Conservation (phyloP, 805 yeast genomes). For the Ogataea dorogensis region DNA sequence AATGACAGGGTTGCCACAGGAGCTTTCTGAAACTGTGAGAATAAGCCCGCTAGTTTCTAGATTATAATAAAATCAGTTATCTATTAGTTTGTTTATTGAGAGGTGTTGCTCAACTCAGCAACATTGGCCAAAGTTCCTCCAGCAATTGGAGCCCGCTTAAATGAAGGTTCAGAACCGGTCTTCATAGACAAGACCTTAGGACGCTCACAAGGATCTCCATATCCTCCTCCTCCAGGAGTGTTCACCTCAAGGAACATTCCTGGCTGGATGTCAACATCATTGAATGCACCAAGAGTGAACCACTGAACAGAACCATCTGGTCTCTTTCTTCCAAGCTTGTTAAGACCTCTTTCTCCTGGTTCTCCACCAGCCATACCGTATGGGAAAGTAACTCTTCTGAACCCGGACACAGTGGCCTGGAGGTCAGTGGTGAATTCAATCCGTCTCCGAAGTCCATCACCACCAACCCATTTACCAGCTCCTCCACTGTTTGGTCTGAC, state of each 20-base stretch:
- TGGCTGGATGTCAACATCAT: constrained; percentile 3
- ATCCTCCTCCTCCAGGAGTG: constrained; percentile 14
- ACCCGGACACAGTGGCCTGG: constrained; percentile 47
- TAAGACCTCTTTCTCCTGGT: constrained; percentile 49
- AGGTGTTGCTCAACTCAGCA: constrained; percentile 24
- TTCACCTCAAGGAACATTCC: constrained; percentile 8
- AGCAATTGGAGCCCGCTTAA: constrained; percentile 23
- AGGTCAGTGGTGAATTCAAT: constrained; percentile 43
- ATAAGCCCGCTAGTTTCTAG: no score
- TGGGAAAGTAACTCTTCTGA: constrained; percentile 53
- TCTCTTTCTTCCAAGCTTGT: constrained; percentile 12
- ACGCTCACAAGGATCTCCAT: constrained; percentile 10
- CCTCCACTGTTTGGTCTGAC: constrained; percentile 50
- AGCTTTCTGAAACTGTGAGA: no score
- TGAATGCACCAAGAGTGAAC: constrained; percentile 11
- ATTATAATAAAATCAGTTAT: background rate
- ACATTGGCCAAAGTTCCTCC: constrained; percentile 24
- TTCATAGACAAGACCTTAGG: constrained; percentile 5
- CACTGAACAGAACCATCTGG: constrained; percentile 11
- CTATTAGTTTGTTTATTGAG: no score
- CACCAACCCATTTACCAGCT: constrained; percentile 47
- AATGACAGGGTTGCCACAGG: no score
- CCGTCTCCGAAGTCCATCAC: constrained; percentile 51
- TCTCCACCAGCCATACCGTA: constrained; percentile 56
- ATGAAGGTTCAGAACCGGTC: constrained; percentile 4